These are phyloP conservation scores for Phoenix roebelenii DNA, from an alignment of 176 grass and related monocot genomes.

Conservation along the genomic window DNA sequence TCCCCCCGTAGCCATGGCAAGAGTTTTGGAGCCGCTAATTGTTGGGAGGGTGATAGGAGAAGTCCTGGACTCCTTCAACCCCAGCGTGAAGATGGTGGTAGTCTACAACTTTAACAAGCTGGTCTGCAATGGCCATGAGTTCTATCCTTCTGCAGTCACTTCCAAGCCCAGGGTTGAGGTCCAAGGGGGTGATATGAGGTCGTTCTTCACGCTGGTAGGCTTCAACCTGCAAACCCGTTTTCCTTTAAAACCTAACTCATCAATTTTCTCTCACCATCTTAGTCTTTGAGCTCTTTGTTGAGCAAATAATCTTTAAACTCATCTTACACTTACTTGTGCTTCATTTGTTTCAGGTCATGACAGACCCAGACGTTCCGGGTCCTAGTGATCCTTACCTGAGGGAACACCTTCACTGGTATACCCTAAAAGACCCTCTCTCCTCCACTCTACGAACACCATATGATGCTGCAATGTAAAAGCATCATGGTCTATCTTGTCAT, in stretches of 20 bases:
- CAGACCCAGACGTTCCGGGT: constrained; percentile 86
- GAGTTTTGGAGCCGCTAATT: constrained; percentile 54
- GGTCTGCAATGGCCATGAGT: constrained; percentile 75
- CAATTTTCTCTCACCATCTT: not conserved
- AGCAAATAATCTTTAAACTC: not conserved
- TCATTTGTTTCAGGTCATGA: constrained; percentile 67
- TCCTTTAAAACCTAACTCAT: not conserved
- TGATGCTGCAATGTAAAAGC: no score
- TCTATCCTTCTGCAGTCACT: constrained; percentile 61
- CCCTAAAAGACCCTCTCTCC: not conserved
- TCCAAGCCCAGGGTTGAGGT: constrained; percentile 73
- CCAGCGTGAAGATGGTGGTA: constrained; percentile 64
- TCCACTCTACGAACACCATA: no score
- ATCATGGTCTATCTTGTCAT: not conserved
- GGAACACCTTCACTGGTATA: constrained; percentile 94
- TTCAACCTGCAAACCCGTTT: not conserved
- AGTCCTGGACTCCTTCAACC: constrained; percentile 77
- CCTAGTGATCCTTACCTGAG: constrained; percentile 88
- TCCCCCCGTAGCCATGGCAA: constrained; percentile 43
- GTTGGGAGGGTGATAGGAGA: constrained; percentile 84
- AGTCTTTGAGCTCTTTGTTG: not conserved
- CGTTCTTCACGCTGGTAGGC: constrained; percentile 86
- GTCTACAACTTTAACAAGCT: constrained; percentile 78
- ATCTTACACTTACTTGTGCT: not conserved
- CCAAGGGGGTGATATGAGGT: constrained; percentile 58